A percentile compares a stretch with the other conserved stretches of the same genome.
Evolutionary conservation across 208 protist species (phyloP).

Genomic region (Acanthamoeba sp.): DNA sequence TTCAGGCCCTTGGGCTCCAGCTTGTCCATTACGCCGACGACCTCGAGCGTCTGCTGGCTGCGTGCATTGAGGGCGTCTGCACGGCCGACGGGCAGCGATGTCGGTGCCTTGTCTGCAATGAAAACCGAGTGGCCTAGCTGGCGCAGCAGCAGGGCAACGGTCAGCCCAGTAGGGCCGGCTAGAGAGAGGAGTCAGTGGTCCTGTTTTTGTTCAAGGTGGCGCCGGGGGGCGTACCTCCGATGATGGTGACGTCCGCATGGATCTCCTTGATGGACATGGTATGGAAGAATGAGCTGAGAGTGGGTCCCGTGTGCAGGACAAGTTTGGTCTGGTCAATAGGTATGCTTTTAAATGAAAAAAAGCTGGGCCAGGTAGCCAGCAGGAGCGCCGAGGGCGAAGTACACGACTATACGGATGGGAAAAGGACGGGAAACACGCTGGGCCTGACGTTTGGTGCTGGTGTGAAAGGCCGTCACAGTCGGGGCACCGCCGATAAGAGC

Average conservation of each 20-base stretch:
- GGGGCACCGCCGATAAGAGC: background rate
- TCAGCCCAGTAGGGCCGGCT: conserved; percentile 23
- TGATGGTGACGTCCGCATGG: background rate
- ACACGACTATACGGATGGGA: background rate
- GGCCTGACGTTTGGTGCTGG: background rate
- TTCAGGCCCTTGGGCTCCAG: conserved; percentile 6
- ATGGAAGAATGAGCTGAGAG: conserved; percentile 1
- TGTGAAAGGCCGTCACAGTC: background rate
- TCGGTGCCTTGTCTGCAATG: conserved; percentile 32
- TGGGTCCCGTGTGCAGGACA: background rate
- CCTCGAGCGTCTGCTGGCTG: conserved; percentile 53
- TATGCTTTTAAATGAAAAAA: background rate
- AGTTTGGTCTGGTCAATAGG: background rate
- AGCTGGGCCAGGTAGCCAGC: background rate
- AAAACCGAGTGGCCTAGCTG: background rate
- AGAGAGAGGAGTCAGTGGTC: conserved; percentile 1
- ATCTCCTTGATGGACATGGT: background rate
- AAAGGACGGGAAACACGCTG: background rate
- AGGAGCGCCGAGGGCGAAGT: background rate
- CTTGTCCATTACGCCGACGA: conserved; percentile 38
- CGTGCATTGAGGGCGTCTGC: conserved; percentile 68
- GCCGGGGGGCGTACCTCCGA: background rate
- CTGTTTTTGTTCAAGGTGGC: background rate
- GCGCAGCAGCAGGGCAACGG: background rate
- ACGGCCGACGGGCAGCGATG: conserved; percentile 28